Evolutionary conservation across 768 basidiomycete species (phyloP).

Genomic region (Omphalotus guepiniiformis): DNA sequence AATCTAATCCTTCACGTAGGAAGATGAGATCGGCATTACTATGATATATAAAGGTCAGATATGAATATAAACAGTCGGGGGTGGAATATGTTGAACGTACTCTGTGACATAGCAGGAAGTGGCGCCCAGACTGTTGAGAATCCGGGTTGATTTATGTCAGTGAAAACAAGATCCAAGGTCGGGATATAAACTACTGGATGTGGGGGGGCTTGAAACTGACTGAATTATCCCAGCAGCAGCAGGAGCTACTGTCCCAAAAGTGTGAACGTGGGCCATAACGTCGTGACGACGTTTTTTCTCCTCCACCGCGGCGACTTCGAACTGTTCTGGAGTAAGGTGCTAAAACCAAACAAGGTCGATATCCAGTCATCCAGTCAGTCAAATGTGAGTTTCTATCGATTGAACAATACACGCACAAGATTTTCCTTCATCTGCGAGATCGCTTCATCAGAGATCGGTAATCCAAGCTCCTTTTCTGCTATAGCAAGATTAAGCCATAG

Average conservation of each 20-base stretch:
- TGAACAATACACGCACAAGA: constrained; percentile 49
- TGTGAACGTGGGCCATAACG: constrained; percentile 99
- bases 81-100: constrained; percentile 43
- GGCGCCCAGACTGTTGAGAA: constrained; percentile 71
- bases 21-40: constrained; percentile 99
- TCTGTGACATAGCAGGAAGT: constrained; percentile 99
- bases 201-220: constrained; percentile 35
- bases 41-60: constrained; percentile 8
- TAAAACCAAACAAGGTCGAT: constrained; percentile 24
- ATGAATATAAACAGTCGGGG: neutral
- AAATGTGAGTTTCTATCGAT: constrained; percentile 1
- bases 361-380: constrained; percentile 1
- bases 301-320: constrained; percentile 86
- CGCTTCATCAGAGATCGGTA: constrained; percentile 85
- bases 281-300: constrained; percentile 98
- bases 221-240: constrained; percentile 96
- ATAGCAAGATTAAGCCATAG: constrained; percentile 96
- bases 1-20: constrained; percentile 78
- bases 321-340: constrained; percentile 85
- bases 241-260: constrained; percentile 90
- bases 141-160: too few relatives aligned
- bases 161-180: neutral
- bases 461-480: constrained; percentile 93
- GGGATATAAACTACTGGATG: neutral
- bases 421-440: constrained; percentile 94